phyloP scores from a whole-genome alignment of 805 yeast genomes.

The Ogataea philodendri region DNA sequence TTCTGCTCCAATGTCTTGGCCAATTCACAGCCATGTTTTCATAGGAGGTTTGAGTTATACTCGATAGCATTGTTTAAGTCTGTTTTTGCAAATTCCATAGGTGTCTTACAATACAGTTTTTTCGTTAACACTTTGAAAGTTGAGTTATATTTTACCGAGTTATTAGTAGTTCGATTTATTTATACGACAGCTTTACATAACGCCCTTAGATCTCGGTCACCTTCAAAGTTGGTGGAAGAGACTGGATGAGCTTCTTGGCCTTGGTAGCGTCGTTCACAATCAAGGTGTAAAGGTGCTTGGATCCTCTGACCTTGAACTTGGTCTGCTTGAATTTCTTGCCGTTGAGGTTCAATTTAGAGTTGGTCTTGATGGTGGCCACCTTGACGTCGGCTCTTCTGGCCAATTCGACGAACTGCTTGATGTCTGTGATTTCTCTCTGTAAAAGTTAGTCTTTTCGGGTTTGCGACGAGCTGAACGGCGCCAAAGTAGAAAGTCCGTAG shows the following conservation, averaged over 20 bases:
- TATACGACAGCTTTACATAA: no score
- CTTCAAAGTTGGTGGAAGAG: slow-evolving; percentile 91
- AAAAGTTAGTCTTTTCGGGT: slow-evolving; percentile 25
- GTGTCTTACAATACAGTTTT: slow-evolving; percentile 3
- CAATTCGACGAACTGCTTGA: slow-evolving; percentile 95
- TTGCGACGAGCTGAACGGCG: no score
- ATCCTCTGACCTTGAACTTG: slow-evolving; percentile 98
- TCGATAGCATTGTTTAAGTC: slow-evolving; percentile 3
- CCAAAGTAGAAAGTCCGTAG: no score
- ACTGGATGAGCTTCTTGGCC: slow-evolving; percentile 96
- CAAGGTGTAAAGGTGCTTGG: slow-evolving; percentile 91
- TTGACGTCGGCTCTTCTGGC: slow-evolving; percentile 95
- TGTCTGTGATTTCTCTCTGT: slow-evolving; percentile 82
- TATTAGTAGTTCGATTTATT: no score
- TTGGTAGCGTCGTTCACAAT: slow-evolving; percentile 92
- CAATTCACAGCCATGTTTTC: no score
- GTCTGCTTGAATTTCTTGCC: slow-evolving; percentile 89
- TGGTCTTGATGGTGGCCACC: slow-evolving; percentile 91
- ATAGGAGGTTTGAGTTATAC: slow-evolving; percentile 1
- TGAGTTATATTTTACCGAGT: no score
- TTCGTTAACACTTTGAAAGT: slow-evolving; percentile 1
- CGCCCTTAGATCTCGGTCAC: slow-evolving; percentile 47
- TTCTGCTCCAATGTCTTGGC: no score
- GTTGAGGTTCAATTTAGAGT: slow-evolving; percentile 74
- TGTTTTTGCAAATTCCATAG: slow-evolving; percentile 3